A percentile compares a stretch with the other conserved stretches of the same genome.
phyloP scores from a whole-genome alignment of 1,139 yeast genomes.

The Protomyces gravidus region DNA sequence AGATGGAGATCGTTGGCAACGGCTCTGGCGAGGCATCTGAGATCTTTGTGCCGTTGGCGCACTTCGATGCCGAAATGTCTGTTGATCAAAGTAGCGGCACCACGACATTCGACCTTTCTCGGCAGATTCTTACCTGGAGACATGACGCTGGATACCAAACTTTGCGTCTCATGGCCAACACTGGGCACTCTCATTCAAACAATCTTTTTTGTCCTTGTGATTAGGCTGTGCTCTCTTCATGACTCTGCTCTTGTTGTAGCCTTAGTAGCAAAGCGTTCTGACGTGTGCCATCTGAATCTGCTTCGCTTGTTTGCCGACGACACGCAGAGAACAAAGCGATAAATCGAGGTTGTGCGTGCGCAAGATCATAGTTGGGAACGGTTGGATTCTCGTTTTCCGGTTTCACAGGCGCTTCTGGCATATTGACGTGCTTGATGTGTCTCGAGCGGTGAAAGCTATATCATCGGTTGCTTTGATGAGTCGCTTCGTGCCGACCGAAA shows the following conservation, averaged over 20 bases:
- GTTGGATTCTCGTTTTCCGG: no score
- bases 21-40: constrained; percentile 46
- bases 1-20: constrained; percentile 36
- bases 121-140: not conserved
- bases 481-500: not conserved
- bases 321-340: no score
- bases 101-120: constrained; percentile 31
- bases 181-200: not conserved
- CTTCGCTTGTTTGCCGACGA: no score
- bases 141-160: constrained; percentile 33
- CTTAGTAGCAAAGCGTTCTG: no score
- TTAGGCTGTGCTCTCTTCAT: no score
- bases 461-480: not conserved
- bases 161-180: not conserved
- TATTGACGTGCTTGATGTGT: no score
- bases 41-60: constrained; percentile 67
- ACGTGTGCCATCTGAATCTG: no score
- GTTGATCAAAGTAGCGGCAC: constrained; percentile 38
- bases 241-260: no score
- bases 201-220: not conserved
- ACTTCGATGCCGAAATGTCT: constrained; percentile 42
- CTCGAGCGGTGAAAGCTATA: no score
- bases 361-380: no score
- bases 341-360: no score
- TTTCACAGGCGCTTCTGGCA: no score